A percentile compares a stretch with the other conserved stretches of the same genome.
phyloP scores from a whole-genome alignment of 2,329 filamentous ascomycete species.

The Aspergillus floridensis region DNA sequence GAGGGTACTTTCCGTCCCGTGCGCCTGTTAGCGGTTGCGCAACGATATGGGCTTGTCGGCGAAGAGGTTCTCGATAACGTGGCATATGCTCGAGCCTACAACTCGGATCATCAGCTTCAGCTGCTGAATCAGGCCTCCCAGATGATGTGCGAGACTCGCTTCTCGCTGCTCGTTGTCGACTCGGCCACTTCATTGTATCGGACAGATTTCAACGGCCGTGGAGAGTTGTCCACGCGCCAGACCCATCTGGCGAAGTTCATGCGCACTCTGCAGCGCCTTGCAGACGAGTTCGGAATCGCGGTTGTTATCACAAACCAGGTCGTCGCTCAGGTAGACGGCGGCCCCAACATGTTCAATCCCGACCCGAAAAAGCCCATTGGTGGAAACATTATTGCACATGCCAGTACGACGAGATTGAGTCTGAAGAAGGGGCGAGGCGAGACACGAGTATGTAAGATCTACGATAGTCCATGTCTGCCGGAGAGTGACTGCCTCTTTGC shows the following conservation, averaged over 20 bases:
- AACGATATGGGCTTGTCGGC: conserved; percentile 88
- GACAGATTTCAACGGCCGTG: conserved; percentile 94
- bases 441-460: conserved; percentile 98
- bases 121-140: conserved; percentile 90
- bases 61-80: conserved; percentile 98
- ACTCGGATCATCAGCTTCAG: conserved; percentile 95
- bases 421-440: conserved; percentile 94
- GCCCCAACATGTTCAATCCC: conserved; percentile 98
- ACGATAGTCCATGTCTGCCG: conserved; percentile 94
- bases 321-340: conserved; percentile 95
- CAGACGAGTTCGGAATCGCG: conserved; percentile 85
- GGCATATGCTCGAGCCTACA: conserved; percentile 96
- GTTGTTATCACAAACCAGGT: conserved; percentile 99
- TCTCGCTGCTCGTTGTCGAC: conserved; percentile 93
- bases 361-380: conserved; percentile 99
- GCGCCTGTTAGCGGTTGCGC: conserved; percentile 83
- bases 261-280: conserved; percentile 50
- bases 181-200: conserved; percentile 93
- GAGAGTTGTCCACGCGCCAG: conserved; percentile 91
- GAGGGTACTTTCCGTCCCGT: conserved; percentile 96
- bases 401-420: conserved; percentile 89
- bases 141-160: conserved; percentile 99
- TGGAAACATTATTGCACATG: conserved; percentile 97
- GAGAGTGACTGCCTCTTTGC: conserved; percentile 97
- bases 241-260: conserved; percentile 51